Percentiles rank a stretch among this genome's conserved stretches.
These are phyloP conservation scores for Porphyrellus cyaneotinctus DNA, from an alignment of 768 basidiomycete species.

Conservation along the genomic window DNA sequence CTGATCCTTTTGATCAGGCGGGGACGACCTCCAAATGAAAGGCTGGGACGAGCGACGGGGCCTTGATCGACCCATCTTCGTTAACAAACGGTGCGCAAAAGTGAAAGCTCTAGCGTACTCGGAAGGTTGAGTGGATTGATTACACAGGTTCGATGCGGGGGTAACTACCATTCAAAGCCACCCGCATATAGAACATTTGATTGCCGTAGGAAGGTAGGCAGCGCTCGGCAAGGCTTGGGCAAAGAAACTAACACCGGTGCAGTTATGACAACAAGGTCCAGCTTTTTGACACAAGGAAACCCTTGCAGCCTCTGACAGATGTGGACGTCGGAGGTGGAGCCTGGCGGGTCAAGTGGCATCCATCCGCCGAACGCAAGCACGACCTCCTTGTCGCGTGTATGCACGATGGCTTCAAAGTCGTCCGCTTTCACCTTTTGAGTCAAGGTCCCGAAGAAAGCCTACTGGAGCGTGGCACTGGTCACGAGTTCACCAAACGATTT, in stretches of 20 bases:
- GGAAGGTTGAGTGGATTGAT: conserved; percentile 1
- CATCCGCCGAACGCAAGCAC: conserved; percentile 53
- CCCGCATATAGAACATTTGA: conserved; percentile 69
- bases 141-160: conserved; percentile 80
- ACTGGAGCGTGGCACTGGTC: conserved; percentile 15
- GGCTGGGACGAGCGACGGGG: conserved; percentile 83
- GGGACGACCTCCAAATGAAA: conserved; percentile 89
- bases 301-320: conserved; percentile 48
- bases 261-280: conserved; percentile 84
- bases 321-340: conserved; percentile 84
- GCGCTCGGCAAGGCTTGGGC: background rate
- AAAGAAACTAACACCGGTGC: background rate
- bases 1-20: conserved; percentile 50
- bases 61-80: conserved; percentile 53
- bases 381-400: conserved; percentile 94
- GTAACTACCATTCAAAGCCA: conserved; percentile 88
- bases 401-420: conserved; percentile 94
- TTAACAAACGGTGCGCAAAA: conserved; percentile 62
- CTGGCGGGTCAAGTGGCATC: conserved; percentile 98
- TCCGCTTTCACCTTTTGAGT: conserved; percentile 30
- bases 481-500: conserved; percentile 53
- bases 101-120: background rate
- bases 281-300: conserved; percentile 79
- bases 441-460: background rate
- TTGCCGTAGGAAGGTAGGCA: conserved; percentile 87